Evolutionary conservation across 2,329 filamentous ascomycete genomes (phyloP).

Genomic region (Exophiala aquamarina): DNA sequence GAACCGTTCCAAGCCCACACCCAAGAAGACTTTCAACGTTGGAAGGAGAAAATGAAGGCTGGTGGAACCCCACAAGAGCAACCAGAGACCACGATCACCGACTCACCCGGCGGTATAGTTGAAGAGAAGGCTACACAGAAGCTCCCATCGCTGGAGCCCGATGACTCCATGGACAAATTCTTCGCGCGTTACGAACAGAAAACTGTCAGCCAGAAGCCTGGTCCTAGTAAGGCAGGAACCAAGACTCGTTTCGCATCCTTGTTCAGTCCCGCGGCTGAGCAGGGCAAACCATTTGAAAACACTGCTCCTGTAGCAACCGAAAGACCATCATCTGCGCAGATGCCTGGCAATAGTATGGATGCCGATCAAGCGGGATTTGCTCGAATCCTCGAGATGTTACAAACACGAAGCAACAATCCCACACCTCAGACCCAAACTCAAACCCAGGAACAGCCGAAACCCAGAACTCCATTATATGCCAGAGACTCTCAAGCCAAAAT

Average conservation of each 20-base stretch:
- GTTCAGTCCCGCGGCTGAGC: constrained; percentile 54
- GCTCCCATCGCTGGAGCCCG: constrained; percentile 22
- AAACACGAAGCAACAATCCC: constrained; percentile 50
- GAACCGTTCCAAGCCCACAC: constrained; percentile 62
- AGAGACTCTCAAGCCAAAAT: constrained; percentile 35
- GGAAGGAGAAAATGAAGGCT: constrained; percentile 88
- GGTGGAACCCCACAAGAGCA: constrained; percentile 35
- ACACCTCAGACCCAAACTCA: constrained; percentile 42
- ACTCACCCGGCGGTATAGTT: constrained; percentile 40
- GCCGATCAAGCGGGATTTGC: constrained; percentile 86
- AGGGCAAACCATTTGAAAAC: constrained; percentile 28
- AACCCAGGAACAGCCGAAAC: constrained; percentile 24
- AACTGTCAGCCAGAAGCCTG: constrained; percentile 40
- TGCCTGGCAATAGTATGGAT: constrained; percentile 44
- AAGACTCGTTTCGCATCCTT: constrained; percentile 86
- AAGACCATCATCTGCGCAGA: constrained; percentile 33
- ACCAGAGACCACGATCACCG: constrained; percentile 29
- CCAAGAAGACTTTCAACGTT: constrained; percentile 88
- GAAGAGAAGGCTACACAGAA: constrained; percentile 37
- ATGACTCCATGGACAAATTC: constrained; percentile 30
- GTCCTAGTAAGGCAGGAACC: constrained; percentile 59
- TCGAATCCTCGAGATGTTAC: constrained; percentile 77
- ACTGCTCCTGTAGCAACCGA: constrained; percentile 31
- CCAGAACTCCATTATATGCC: constrained; percentile 37
- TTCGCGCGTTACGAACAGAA: constrained; percentile 28